Percentiles rank a stretch among this genome's conserved stretches.
Evolutionary conservation across 2,329 filamentous ascomycete species (phyloP).

Genomic region (Beauveria rudraprayagi): DNA sequence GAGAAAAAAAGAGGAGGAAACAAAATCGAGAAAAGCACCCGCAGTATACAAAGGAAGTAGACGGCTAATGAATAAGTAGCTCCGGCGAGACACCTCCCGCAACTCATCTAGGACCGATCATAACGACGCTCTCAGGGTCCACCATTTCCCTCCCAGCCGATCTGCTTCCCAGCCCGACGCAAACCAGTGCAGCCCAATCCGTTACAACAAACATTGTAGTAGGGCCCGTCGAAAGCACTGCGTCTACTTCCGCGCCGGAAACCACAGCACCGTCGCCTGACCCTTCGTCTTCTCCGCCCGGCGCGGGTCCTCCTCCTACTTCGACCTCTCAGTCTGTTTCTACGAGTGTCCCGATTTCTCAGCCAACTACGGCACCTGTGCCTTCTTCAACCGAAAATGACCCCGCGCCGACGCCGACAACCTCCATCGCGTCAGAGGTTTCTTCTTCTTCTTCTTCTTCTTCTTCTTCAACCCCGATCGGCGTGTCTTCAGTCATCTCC

Average conservation of each 20-base stretch:
- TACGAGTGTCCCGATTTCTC: too few relatives aligned
- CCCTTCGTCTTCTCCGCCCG: too few relatives aligned
- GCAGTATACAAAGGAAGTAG: not conserved
- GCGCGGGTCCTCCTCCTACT: too few relatives aligned
- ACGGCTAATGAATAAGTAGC: conserved; percentile 12
- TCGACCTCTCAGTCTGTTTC: too few relatives aligned
- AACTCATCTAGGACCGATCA: not conserved
- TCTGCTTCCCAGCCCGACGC: not conserved
- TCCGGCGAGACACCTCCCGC: conserved; percentile 1
- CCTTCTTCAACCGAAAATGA: too few relatives aligned
- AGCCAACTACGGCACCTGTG: too few relatives aligned
- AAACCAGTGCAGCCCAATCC: not conserved
- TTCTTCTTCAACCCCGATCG: too few relatives aligned
- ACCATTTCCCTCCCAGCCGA: not conserved
- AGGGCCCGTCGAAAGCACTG: not conserved
- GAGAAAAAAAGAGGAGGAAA: not conserved
- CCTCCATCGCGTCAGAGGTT: too few relatives aligned
- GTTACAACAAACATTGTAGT: not conserved
- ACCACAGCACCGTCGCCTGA: too few relatives aligned
- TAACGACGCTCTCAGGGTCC: not conserved
- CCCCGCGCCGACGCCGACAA: too few relatives aligned
- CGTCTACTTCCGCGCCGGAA: not conserved
- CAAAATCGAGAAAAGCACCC: not conserved
- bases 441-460: too few relatives aligned
- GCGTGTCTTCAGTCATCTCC: too few relatives aligned